Conservation (phyloP, 202 grass and related monocot genomes). For the Hordeum pubiflorum region DNA sequence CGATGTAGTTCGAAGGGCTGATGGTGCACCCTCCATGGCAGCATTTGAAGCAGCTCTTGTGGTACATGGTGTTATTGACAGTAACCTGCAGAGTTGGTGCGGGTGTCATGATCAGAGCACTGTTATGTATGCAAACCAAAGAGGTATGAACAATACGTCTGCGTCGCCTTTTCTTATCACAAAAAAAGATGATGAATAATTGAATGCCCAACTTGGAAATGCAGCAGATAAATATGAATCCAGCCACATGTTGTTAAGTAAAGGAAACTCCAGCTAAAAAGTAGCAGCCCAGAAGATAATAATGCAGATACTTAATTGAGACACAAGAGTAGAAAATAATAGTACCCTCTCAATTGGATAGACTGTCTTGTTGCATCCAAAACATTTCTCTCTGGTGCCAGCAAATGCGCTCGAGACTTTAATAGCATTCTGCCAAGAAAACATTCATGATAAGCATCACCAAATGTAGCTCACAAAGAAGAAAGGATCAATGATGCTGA, state of each 20-base stretch:
- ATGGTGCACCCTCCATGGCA: slow-evolving; percentile 95
- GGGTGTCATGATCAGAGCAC: neutral
- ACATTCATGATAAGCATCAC: slow-evolving; percentile 16
- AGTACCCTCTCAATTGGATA: slow-evolving; percentile 95
- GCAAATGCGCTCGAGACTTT: slow-evolving; percentile 89
- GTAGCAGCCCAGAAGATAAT: neutral
- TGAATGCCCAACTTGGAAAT: neutral
- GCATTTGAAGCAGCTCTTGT: slow-evolving; percentile 99
- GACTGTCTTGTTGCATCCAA: slow-evolving; percentile 86
- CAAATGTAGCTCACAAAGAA: slow-evolving; percentile 21
- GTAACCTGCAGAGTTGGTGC: slow-evolving; percentile 53
- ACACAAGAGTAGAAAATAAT: slow-evolving; percentile 21
- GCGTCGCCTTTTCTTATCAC: neutral
- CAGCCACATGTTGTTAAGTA: slow-evolving; percentile 1
- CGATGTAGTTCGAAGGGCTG: slow-evolving; percentile 95
- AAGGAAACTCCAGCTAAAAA: slow-evolving; percentile 9
- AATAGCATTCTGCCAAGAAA: slow-evolving; percentile 62
- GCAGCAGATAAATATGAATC: neutral
- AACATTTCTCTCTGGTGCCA: slow-evolving; percentile 90
- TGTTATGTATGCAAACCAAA: slow-evolving; percentile 10
- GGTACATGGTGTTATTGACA: slow-evolving; percentile 83
- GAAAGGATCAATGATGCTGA: slow-evolving; percentile 1
- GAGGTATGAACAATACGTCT: neutral
- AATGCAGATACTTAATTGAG: slow-evolving; percentile 6
- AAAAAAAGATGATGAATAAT: slow-evolving; percentile 6